These are phyloP conservation scores for Tuber melanosporum DNA, from an alignment of 495 filamentous ascomycete species.

Conservation along the genomic window DNA sequence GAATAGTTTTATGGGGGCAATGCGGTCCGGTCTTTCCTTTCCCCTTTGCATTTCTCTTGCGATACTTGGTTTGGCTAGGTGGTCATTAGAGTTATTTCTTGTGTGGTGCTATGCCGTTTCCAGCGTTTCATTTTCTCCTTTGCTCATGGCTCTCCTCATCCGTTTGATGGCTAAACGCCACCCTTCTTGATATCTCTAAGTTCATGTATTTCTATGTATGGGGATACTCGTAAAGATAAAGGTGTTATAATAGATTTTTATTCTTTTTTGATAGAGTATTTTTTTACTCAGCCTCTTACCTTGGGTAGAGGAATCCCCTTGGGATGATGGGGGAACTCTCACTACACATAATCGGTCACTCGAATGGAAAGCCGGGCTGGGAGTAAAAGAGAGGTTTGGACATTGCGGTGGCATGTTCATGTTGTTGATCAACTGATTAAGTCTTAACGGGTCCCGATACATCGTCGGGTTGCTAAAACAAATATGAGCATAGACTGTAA, in stretches of 20 bases:
- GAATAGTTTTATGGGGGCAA: neutral
- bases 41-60: neutral
- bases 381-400: neutral
- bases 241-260: neutral
- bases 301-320: neutral
- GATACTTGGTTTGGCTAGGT: neutral
- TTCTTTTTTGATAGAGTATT: neutral
- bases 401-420: neutral
- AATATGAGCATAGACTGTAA: neutral
- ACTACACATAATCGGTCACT: neutral
- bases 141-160: neutral
- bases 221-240: neutral
- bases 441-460: neutral
- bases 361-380: neutral
- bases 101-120: neutral
- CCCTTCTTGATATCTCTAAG: neutral
- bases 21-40: neutral
- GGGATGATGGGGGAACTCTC: neutral
- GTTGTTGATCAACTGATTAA: neutral
- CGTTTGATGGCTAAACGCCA: neutral
- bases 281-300: neutral
- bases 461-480: neutral
- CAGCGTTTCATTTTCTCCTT: neutral
- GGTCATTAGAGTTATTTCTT: neutral
- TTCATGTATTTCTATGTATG: neutral